These are phyloP conservation scores for Sclerotinia spermophila DNA, from an alignment of 2,329 filamentous ascomycete genomes.

Conservation along the genomic window DNA sequence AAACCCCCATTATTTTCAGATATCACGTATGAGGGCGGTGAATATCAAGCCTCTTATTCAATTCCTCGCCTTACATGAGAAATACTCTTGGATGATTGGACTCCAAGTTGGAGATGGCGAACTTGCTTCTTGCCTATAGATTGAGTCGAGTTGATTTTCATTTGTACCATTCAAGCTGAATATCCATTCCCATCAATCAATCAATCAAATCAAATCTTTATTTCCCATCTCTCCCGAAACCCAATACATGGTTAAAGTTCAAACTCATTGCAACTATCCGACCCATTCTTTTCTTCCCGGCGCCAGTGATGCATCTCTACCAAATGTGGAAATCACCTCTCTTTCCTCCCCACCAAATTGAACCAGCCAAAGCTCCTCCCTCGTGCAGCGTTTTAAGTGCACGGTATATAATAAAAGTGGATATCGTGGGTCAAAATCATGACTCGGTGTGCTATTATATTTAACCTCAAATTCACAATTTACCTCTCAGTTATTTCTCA, in stretches of 20 bases:
- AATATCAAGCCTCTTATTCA: neutral
- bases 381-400: neutral
- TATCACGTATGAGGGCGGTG: conserved; percentile 14
- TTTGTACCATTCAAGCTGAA: conserved; percentile 4
- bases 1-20: conserved; percentile 10
- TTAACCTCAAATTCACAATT: neutral
- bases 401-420: conserved; percentile 1
- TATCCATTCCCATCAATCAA: neutral
- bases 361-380: conserved; percentile 3
- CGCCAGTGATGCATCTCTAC: neutral
- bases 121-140: neutral
- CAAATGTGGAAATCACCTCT: conserved; percentile 16
- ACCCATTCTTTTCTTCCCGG: neutral
- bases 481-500: neutral
- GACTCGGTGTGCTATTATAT: neutral
- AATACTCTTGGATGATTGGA: neutral
- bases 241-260: neutral
- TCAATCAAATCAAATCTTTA: neutral
- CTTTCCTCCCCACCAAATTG: neutral
- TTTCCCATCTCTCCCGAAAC: neutral
- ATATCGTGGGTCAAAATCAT: neutral
- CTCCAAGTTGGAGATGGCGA: neutral
- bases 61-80: neutral
- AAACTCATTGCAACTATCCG: neutral
- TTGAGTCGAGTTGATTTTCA: neutral